These are phyloP conservation scores for Naganishia kalamii DNA, from an alignment of 768 basidiomycete genomes.

Conservation along the genomic window DNA sequence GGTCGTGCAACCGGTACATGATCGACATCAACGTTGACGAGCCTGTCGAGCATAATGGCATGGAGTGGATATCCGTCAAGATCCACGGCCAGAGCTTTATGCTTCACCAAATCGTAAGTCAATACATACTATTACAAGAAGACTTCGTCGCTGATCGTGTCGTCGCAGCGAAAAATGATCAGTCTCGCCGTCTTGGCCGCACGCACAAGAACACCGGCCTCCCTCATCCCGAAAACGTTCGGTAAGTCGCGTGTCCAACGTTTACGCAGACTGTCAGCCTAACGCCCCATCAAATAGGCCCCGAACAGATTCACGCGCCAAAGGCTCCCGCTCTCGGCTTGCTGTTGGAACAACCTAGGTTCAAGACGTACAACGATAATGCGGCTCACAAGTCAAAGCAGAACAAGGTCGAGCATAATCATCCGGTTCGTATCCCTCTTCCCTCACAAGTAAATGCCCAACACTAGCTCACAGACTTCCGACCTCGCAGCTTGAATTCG, in stretches of 20 bases:
- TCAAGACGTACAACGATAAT: conserved; percentile 48
- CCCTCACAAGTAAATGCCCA: not conserved
- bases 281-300: conserved; percentile 36
- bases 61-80: conserved; percentile 88
- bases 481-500: conserved; percentile 58
- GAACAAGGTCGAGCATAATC: conserved; percentile 48
- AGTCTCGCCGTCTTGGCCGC: conserved; percentile 69
- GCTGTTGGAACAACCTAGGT: conserved; percentile 63
- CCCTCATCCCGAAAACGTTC: conserved; percentile 66
- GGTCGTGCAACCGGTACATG: conserved; percentile 78
- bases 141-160: not conserved
- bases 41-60: conserved; percentile 80
- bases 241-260: conserved; percentile 44
- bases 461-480: not conserved
- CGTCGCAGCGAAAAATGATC: conserved; percentile 90
- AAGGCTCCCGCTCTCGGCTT: conserved; percentile 95
- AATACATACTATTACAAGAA: no score
- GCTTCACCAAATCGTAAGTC: conserved; percentile 80
- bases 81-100: conserved; percentile 98
- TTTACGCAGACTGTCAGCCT: not conserved
- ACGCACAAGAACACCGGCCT: conserved; percentile 67
- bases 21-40: conserved; percentile 77
- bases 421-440: conserved; percentile 47
- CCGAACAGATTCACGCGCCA: conserved; percentile 71
- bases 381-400: conserved; percentile 44